A percentile compares a stretch with the other conserved stretches of the same genome.
Evolutionary conservation across 495 filamentous ascomycete species (phyloP).

Genomic region (Oidiodendron maius): DNA sequence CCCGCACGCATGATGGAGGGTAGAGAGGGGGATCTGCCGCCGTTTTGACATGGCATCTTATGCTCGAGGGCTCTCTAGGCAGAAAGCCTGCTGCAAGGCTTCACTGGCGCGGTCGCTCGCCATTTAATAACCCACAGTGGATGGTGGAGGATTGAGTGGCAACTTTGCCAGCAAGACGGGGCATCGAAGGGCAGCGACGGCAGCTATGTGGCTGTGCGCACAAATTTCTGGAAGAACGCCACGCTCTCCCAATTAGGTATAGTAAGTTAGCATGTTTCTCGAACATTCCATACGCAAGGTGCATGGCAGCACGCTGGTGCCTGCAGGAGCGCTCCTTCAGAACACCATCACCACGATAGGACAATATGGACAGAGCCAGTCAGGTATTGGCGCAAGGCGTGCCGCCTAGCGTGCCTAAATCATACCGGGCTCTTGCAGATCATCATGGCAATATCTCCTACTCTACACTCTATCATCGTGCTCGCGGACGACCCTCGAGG

Average conservation of each 20-base stretch:
- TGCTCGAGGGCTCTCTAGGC: no score
- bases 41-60: no score
- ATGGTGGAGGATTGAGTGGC: background rate
- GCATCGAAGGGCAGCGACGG: background rate
- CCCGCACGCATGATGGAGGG: background rate
- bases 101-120: background rate
- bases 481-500: conserved; percentile 20
- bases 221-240: conserved; percentile 4
- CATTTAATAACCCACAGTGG: background rate
- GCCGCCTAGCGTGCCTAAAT: no score
- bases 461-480: no score
- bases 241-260: background rate
- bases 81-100: background rate
- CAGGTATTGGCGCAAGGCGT: no score
- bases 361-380: conserved; percentile 4
- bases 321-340: conserved; percentile 2
- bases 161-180: conserved; percentile 2
- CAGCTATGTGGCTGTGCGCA: conserved; percentile 5
- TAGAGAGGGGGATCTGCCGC: no score
- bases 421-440: conserved; percentile 19
- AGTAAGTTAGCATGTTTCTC: conserved; percentile 4
- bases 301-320: conserved; percentile 1
- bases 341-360: conserved; percentile 3
- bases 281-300: conserved; percentile 4
- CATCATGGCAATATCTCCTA: conserved; percentile 16